Conservation (phyloP, 139 green algal genomes). For the Chlorella sorokiniana region DNA sequence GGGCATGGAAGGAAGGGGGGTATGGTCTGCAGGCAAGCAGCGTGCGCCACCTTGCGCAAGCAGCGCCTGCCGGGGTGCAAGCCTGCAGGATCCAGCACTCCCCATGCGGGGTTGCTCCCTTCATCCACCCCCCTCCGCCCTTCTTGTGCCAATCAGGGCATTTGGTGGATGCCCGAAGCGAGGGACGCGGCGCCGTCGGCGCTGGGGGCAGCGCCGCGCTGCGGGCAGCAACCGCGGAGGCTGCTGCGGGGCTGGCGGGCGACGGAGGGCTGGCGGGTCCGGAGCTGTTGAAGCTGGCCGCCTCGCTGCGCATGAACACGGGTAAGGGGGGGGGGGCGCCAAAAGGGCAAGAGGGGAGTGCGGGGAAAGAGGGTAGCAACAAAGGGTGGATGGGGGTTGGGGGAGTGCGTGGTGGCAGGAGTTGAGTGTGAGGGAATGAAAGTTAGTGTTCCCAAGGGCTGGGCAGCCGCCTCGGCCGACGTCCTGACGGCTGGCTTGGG, state of each 20-base stretch:
- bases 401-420: neutral
- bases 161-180: constrained; percentile 70
- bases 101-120: neutral
- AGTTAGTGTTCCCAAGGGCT: too few relatives aligned
- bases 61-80: too few relatives aligned
- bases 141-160: constrained; percentile 51
- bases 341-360: neutral
- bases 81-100: too few relatives aligned
- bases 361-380: neutral
- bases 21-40: too few relatives aligned
- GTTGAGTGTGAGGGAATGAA: too few relatives aligned
- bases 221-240: neutral
- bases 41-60: too few relatives aligned
- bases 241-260: neutral
- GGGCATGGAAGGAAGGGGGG: too few relatives aligned
- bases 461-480: too few relatives aligned
- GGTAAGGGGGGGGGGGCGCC: neutral
- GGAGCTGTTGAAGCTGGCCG: constrained; percentile 70
- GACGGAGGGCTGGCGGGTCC: constrained; percentile 27
- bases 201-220: constrained; percentile 16
- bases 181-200: constrained; percentile 39
- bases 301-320: constrained; percentile 72
- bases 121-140: too few relatives aligned
- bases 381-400: neutral
- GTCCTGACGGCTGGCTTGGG: too few relatives aligned